Base-by-base conservation (phyloP, 257 asterid species). In the Solanum chaucha region DNA sequence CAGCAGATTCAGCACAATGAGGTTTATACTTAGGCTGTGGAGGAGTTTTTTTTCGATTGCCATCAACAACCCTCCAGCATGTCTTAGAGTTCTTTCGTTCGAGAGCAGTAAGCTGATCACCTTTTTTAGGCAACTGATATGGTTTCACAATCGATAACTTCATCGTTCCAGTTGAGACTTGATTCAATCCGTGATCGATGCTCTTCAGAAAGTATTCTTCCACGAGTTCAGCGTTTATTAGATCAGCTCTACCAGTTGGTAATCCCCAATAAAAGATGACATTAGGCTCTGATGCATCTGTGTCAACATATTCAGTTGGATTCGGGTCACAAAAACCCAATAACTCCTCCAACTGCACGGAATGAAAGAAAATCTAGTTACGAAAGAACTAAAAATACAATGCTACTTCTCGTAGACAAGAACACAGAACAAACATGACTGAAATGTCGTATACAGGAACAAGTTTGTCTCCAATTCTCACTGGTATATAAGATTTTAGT, bases 211-310 rank as follows among this genome's bases (percentile, higher is more conserved):
- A 92, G 61, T 89, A 93, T 26, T 86, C 89, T 78, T 87, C 89
- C 8, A 91, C 88, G 28, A 67, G 74, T n/a, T 89, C 89, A 26
- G 85, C 11, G 32, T 90, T 91, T 22, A 90, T 87, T 32, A 26
- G 55, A 58, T 85, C 86, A n/a, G 86, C 78, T 74, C 89, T 84
- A 67, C 87, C 88, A 2, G 89, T 87, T 74, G 89, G 91, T 78
- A 93, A 64, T 3, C 95, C 96, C 96, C 96, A 93, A n/a, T 86
- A 92, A 28, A 91, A 90, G 55, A 90, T 90, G 26, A 88, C 87
- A 36, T 90, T 88, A 20, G 94, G 94, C n/a, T 89, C 89, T 46
- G 41, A 48, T 58, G 88, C 19, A 40, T 88, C 89, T 55, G 24
- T 28, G 44, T 92, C 93, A 2, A 86, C 84, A 13, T 92, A 90